phyloP scores from a whole-genome alignment of 23 red algal genomes.

The Cyanidiococcus yangmingshanensis region DNA sequence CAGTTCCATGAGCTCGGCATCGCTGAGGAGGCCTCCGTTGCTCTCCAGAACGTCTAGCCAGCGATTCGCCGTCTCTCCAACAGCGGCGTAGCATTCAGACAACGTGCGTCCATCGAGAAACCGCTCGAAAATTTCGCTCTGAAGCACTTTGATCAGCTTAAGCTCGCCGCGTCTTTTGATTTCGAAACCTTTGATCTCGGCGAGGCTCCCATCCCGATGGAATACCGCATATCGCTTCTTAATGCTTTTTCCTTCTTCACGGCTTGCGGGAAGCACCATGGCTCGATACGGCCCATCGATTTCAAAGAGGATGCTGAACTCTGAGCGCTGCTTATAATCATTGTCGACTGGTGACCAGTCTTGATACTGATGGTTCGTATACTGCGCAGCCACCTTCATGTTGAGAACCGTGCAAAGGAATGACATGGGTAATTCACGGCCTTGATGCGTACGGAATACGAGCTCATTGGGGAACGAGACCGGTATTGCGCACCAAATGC shows the following conservation, averaged over 20 bases:
- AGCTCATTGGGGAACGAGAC: conserved; percentile 75
- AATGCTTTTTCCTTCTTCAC: conserved; percentile 89
- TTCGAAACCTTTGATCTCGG: conserved; percentile 97
- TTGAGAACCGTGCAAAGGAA: conserved; percentile 93
- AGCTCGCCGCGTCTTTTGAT: conserved; percentile 95
- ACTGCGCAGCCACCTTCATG: conserved; percentile 55
- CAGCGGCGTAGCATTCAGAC: conserved; percentile 52
- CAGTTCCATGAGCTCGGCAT: conserved; percentile 61
- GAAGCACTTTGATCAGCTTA: conserved; percentile 96
- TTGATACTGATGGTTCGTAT: conserved; percentile 97
- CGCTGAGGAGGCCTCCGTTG: conserved; percentile 55
- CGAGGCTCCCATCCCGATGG: conserved; percentile 69
- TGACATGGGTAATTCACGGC: conserved; percentile 32
- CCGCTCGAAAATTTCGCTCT: conserved; percentile 68
- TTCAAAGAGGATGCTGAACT: conserved; percentile 93
- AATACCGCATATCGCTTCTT: conserved; percentile 99
- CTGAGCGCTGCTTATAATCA: conserved; percentile 49
- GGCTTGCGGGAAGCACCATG: conserved; percentile 88
- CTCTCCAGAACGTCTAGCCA: conserved; percentile 72
- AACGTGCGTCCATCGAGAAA: conserved; percentile 55
- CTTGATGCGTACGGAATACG: conserved; percentile 35
- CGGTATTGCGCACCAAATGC: conserved; percentile 95
- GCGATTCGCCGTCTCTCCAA: conserved; percentile 64
- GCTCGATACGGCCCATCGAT: conserved; percentile 94
- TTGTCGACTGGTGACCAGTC: conserved; percentile 36